These are phyloP conservation scores for Fraxinus pennsylvanica DNA, from an alignment of 257 asterid species.

Conservation along the genomic window DNA sequence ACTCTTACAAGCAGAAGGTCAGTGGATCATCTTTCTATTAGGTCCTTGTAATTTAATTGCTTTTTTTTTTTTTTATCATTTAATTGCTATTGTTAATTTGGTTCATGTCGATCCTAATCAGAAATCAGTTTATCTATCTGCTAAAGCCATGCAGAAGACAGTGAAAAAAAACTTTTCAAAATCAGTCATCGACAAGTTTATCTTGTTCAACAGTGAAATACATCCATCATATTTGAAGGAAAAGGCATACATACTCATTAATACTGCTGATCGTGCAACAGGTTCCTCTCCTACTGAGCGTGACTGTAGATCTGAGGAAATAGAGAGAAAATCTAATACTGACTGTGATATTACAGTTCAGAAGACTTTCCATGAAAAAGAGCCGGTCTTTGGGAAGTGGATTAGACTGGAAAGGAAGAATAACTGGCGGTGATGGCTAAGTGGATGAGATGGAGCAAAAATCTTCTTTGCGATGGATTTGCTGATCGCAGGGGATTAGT, in stretches of 20 bases:
- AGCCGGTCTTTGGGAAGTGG: conserved; percentile 65
- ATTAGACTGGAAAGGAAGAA: conserved; percentile 58
- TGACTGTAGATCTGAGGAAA: conserved; percentile 62
- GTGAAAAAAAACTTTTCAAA: conserved; percentile 54
- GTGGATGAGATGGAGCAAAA: conserved; percentile 59
- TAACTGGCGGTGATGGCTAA: conserved; percentile 44
- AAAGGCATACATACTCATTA: conserved; percentile 32
- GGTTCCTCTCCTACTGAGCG: conserved; percentile 51
- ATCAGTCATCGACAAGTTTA: conserved; percentile 29
- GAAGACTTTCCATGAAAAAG: conserved; percentile 47
- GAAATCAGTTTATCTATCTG: conserved; percentile 57
- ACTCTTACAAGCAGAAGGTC: conserved; percentile 75
- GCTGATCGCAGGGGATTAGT: conserved; percentile 37
- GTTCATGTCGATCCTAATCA: conserved; percentile 36
- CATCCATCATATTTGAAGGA: conserved; percentile 34
- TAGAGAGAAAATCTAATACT: conserved; percentile 44
- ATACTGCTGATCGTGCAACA: conserved; percentile 36
- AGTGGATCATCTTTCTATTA: conserved; percentile 29
- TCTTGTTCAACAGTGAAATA: conserved; percentile 32
- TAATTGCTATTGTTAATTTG: conserved; percentile 3
- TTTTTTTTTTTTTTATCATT: not conserved
- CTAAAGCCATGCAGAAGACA: conserved; percentile 63
- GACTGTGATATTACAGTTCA: conserved; percentile 37
- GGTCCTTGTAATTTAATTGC: conserved; percentile 5
- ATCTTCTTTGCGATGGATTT: conserved; percentile 55